These are phyloP conservation scores for Porcisia hertigi DNA, from an alignment of 208 protist species.

Conservation along the genomic window DNA sequence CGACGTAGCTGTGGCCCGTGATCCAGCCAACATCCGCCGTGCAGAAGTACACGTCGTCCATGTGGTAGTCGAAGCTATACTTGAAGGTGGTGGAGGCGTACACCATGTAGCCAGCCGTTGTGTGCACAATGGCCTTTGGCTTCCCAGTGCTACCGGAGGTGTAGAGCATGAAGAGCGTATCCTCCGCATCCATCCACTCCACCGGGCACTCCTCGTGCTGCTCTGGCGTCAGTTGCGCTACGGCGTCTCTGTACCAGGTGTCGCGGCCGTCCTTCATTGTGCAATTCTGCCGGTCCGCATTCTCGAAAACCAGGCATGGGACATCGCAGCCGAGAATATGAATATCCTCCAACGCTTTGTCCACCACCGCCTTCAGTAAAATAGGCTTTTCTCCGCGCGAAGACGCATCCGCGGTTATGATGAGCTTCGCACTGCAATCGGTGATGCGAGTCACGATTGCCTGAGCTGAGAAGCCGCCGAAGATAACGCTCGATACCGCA, in stretches of 20 bases:
- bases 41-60: conserved; percentile 95
- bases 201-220: conserved; percentile 57
- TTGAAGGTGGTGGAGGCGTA: conserved; percentile 92
- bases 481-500: conserved; percentile 83
- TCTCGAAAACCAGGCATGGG: conserved; percentile 60
- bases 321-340: conserved; percentile 23
- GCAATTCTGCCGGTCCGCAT: conserved; percentile 43
- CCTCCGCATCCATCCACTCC: conserved; percentile 94
- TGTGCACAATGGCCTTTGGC: conserved; percentile 97
- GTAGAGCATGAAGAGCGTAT: conserved; percentile 97
- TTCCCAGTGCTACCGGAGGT: conserved; percentile 97
- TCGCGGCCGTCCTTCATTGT: conserved; percentile 68
- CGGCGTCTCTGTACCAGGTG: conserved; percentile 71
- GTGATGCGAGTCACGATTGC: conserved; percentile 61
- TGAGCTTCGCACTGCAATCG: conserved; percentile 61
- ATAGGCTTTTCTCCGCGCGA: conserved; percentile 89
- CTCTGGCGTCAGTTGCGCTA: conserved; percentile 29
- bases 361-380: conserved; percentile 85
- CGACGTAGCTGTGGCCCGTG: conserved; percentile 97
- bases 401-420: conserved; percentile 84
- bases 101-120: conserved; percentile 94
- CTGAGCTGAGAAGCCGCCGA: conserved; percentile 82
- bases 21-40: conserved; percentile 95
- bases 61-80: conserved; percentile 96
- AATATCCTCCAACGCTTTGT: conserved; percentile 82